Base-by-base conservation (phyloP, 116 monocot species). In the Dioscorea cayenensis region DNA sequence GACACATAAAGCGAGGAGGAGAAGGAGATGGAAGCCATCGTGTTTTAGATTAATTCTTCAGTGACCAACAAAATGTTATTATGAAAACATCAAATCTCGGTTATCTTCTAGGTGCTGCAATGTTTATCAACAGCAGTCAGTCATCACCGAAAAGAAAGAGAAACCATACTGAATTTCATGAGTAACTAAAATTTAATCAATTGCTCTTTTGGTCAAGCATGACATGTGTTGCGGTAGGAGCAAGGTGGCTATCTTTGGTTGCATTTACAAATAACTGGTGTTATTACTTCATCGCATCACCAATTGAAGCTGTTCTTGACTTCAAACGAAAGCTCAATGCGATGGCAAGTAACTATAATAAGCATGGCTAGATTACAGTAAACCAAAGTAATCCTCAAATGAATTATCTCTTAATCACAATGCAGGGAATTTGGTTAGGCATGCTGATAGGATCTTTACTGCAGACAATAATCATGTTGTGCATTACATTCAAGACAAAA, bases 121-220 rank as follows among this genome's bases (percentile, higher is more conserved):
- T 90, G 51, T 21, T 94, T 71, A 73, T 94, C 20, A 94, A 90
- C 76, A 90, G 94, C 77, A 75, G 90, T 63, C 90, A 94, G 67
- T 25, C 25, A 43, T 60, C 0, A 32, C n/a, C 12, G 43, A 43
- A 43, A 6, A 43, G 8, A 43, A 12, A 43, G 43, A 43, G 8
- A 43, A 12, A 43, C 1, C 7, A 28, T 5, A 22, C 18, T 0
- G n/a, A 22, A 17, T 50, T 32, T 37, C 48, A 36, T 3, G n/a
- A 65, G 20, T 10, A 23, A 8, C 7, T 23, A 27, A 7, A 62
- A 62, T 62, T 3, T 32, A 32, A 32, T 32, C 32, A 32, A 2
- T 32, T 32, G 4, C 4, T 32, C 32, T 4, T 23, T 62, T 22
- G 14, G 59, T 29, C 66, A 20, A 23, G 18, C 80, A 32, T 32